phyloP scores from a whole-genome alignment of 176 grass and related monocot genomes.

The Raddia guianensis region DNA sequence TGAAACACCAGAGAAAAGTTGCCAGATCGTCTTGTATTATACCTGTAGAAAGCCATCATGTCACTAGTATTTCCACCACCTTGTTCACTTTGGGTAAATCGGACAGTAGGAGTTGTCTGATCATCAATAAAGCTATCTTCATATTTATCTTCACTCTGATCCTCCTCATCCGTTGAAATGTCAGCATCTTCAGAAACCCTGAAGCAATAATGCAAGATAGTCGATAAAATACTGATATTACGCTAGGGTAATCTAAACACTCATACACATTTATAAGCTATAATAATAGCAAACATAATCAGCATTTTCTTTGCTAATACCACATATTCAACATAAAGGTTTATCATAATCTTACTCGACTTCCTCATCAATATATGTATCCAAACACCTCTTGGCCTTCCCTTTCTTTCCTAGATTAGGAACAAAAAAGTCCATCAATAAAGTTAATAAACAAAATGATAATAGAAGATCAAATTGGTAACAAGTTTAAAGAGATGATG shows the following conservation, averaged over 20 bases:
- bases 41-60: conserved; percentile 85
- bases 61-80: conserved; percentile 46
- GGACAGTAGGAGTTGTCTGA: conserved; percentile 49
- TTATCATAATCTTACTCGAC: conserved; percentile 67
- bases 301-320: conserved; percentile 22
- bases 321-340: background rate
- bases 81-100: conserved; percentile 54
- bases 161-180: conserved; percentile 77
- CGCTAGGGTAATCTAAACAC: background rate
- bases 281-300: background rate
- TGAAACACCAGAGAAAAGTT: conserved; percentile 11
- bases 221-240: conserved; percentile 21
- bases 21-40: conserved; percentile 35
- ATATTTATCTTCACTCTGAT: conserved; percentile 65
- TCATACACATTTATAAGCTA: background rate
- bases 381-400: conserved; percentile 43
- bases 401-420: conserved; percentile 55
- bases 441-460: conserved; percentile 2
- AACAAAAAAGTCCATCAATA: conserved; percentile 35
- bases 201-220: conserved; percentile 32
- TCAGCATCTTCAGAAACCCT: conserved; percentile 83
- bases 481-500: background rate
- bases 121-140: conserved; percentile 92
- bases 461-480: background rate
- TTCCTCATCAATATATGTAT: conserved; percentile 77